Conservation (phyloP, 2,329 filamentous ascomycete species). For the Sarocladium kiliense region DNA sequence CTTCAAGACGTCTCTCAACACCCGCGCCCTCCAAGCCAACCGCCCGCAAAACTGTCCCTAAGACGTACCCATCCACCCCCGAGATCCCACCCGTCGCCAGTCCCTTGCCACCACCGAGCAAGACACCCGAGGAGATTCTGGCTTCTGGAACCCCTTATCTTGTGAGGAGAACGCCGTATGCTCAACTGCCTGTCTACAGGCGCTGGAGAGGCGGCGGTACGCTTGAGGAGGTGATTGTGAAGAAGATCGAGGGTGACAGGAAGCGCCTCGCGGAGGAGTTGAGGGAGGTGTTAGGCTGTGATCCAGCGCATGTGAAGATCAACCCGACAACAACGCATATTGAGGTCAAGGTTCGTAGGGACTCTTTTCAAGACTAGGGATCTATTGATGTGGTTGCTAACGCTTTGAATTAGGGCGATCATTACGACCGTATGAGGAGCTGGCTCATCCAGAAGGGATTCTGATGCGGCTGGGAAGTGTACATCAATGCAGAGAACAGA, state of each 20-base stretch:
- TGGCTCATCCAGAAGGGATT: constrained; percentile 32
- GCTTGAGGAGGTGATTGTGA: constrained; percentile 66
- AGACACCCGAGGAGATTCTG: constrained; percentile 23
- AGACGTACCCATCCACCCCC: constrained; percentile 12
- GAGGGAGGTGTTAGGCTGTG: constrained; percentile 49
- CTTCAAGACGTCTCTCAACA: constrained; percentile 14
- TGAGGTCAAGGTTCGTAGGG: constrained; percentile 54
- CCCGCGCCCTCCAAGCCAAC: constrained; percentile 18
- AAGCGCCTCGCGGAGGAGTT: constrained; percentile 60
- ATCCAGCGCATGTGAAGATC: constrained; percentile 46
- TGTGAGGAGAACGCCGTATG: constrained; percentile 64
- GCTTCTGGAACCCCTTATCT: constrained; percentile 49
- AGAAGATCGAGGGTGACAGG: constrained; percentile 73
- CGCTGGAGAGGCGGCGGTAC: constrained; percentile 71
- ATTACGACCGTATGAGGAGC: constrained; percentile 21
- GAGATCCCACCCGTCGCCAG: constrained; percentile 17
- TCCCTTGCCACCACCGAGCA: constrained; percentile 24
- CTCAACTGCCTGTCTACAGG: constrained; percentile 73
- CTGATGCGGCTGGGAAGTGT: constrained; percentile 15
- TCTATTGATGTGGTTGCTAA: constrained; percentile 10
- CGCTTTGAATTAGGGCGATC: constrained; percentile 24
- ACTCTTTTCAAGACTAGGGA: neutral
- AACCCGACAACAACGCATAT: constrained; percentile 67
- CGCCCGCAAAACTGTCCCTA: constrained; percentile 19
- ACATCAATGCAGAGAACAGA: too few species aligned